Conservation (phyloP, 805 yeast species). For the Kurtzmaniella cleridarum region DNA sequence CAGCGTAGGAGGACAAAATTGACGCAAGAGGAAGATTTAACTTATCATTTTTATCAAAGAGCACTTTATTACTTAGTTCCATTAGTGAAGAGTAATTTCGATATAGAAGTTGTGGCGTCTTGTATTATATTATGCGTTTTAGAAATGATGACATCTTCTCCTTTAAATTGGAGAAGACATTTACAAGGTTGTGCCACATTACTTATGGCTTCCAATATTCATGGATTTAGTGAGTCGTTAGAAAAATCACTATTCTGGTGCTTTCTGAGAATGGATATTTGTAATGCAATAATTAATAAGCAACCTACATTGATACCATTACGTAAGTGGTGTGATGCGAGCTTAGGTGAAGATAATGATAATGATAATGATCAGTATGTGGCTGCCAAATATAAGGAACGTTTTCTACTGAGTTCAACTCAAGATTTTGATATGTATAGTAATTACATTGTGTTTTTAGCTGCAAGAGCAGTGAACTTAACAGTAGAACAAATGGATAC, state of each 20-base stretch:
- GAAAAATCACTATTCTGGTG: slow-evolving; percentile 4
- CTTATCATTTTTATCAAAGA: slow-evolving; percentile 2
- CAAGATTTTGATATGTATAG: slow-evolving; percentile 12
- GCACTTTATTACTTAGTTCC: slow-evolving; percentile 2
- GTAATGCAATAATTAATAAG: slow-evolving; percentile 2
- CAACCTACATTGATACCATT: slow-evolving; percentile 3
- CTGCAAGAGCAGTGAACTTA: slow-evolving; percentile 3
- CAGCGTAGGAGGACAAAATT: background rate
- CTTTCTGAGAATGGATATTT: slow-evolving; percentile 4
- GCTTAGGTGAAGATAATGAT: background rate
- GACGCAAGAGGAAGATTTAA: background rate
- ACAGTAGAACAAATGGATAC: slow-evolving; percentile 1
- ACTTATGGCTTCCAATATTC: slow-evolving; percentile 3
- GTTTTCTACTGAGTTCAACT: background rate
- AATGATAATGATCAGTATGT: background rate
- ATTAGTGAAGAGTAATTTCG: background rate
- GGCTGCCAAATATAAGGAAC: background rate
- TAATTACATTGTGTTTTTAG: slow-evolving; percentile 3
- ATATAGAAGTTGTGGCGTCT: slow-evolving; percentile 2
- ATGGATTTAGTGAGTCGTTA: slow-evolving; percentile 1
- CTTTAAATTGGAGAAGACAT: slow-evolving; percentile 2
- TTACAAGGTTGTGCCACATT: slow-evolving; percentile 2
- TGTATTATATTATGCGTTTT: slow-evolving; percentile 3
- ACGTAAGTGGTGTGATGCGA: slow-evolving; percentile 2
- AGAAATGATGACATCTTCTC: slow-evolving; percentile 3